These are phyloP conservation scores for Chaetomium strumarium DNA, from an alignment of 2,329 filamentous ascomycete species.

Conservation along the genomic window DNA sequence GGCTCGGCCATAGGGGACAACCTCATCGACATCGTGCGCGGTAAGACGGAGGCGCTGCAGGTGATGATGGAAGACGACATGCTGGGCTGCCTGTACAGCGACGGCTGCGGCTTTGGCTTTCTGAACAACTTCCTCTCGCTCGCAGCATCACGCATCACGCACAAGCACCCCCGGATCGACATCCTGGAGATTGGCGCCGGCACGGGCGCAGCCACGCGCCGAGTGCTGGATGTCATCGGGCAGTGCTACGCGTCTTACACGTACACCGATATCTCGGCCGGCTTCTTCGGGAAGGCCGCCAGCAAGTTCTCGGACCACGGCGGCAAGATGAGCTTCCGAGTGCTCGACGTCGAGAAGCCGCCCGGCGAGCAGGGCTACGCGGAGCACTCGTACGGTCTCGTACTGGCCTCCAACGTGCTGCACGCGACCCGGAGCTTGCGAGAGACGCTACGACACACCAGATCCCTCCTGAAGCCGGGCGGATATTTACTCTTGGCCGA, in stretches of 20 bases:
- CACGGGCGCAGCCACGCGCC: slow-evolving; percentile 29
- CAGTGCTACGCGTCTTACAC: slow-evolving; percentile 13
- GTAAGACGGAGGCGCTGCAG: not conserved
- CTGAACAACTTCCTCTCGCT: not conserved
- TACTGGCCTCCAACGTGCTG: slow-evolving; percentile 34
- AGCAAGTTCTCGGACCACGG: slow-evolving; percentile 21
- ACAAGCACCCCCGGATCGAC: not conserved
- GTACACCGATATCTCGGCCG: slow-evolving; percentile 21
- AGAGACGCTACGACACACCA: slow-evolving; percentile 27
- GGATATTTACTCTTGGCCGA: slow-evolving; percentile 32
- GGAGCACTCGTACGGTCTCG: slow-evolving; percentile 29
- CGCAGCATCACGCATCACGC: not conserved
- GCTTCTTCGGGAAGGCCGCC: slow-evolving; percentile 28
- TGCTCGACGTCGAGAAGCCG: slow-evolving; percentile 29
- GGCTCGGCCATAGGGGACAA: not conserved
- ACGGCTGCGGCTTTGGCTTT: not conserved
- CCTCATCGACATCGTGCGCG: not conserved
- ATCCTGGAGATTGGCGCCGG: slow-evolving; percentile 32
- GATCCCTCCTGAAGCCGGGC: slow-evolving; percentile 33
- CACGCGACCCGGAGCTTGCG: slow-evolving; percentile 30
- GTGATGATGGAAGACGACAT: not conserved
- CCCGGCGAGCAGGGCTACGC: slow-evolving; percentile 30
- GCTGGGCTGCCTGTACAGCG: not conserved
- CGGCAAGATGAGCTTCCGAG: slow-evolving; percentile 25
- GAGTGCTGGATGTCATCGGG: slow-evolving; percentile 9